Evolutionary conservation across 108 stramenopile species (phyloP), one percentile per base, ranked within the genome.

Genomic region (Discostella stelligeroides): DNA sequence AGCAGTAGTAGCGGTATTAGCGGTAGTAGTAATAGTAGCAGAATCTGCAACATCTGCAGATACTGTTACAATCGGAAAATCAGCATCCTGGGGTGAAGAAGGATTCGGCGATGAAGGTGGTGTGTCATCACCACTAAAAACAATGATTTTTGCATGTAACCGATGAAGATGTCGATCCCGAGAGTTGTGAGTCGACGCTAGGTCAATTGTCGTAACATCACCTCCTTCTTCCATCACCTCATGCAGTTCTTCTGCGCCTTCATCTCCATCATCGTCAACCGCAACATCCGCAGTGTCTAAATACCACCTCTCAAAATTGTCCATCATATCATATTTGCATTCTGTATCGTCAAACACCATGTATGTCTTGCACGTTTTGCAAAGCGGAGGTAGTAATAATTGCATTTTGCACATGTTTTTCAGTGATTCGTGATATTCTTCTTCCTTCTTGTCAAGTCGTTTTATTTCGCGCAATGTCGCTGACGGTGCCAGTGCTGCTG

Each of bases 231-330:
- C 28, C 24, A 13, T 1, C n/a, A n/a, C n/a, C n/a, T n/a, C n/a
- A n/a, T 29, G 5, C 27, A 23, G 12, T 18, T 18, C n/a, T 18
- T 49, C 0, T 54, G 30, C 34, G 55, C 15, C 29, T n/a, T 37
- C 34, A 38, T 41, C 38, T n/a, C 28, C 10, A 1, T 39, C 57
- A 10, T 58, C 57, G 2, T 58, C 57, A 41, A 6, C 34, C 57
- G 7, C 57, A 34, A 4, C 28, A 1, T 37, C n/a, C n/a, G 4
- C 57, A 58, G 5, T n/a, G 10, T 37, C 37, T 37, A 28, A 39
- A 34, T 34, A 1, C 57, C 57, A 58, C 20, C 0, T 41, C 7
- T 58, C 37, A 37, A 58, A 58, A 40, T 58, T 58, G 29, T 58
- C 57, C 57, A 58, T 58, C 57, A 58, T 40, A 0, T 34, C 18